A percentile compares a stretch with the other conserved stretches of the same genome.
Evolutionary conservation across 2,329 filamentous ascomycete species (phyloP).

Genomic region (Colletotrichum costaricense): DNA sequence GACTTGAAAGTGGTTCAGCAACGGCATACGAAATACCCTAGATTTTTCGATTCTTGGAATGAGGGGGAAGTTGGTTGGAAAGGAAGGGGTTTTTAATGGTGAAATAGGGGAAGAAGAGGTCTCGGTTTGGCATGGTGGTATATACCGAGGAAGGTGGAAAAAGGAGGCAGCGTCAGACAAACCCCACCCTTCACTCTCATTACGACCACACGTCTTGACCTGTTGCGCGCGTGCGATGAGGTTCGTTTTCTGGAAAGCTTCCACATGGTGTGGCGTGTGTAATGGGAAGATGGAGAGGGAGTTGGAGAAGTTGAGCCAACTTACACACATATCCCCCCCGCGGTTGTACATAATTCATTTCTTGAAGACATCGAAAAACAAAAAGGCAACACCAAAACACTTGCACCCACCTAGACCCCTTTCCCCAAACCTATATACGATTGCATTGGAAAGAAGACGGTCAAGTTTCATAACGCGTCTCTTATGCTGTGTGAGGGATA

Average conservation of each 20-base stretch:
- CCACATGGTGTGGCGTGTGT: neutral
- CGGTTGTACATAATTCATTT: constrained; percentile 35
- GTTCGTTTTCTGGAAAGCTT: neutral
- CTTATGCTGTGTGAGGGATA: neutral
- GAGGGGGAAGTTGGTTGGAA: neutral
- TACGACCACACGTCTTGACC: neutral
- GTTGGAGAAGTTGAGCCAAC: neutral
- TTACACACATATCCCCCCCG: neutral
- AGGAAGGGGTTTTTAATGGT: neutral
- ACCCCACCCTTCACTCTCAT: neutral
- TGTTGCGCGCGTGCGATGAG: constrained; percentile 1
- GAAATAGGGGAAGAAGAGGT: neutral
- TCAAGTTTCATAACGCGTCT: constrained; percentile 31
- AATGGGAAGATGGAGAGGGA: neutral
- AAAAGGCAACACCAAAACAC: neutral
- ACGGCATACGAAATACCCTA: constrained; percentile 35
- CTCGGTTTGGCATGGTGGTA: neutral
- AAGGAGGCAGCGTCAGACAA: neutral
- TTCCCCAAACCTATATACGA: neutral
- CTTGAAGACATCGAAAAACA: neutral
- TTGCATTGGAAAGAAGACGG: constrained; percentile 18
- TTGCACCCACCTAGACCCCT: neutral
- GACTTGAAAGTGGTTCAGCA: constrained; percentile 2
- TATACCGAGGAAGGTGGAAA: neutral
- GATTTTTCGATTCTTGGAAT: constrained; percentile 27